Evolutionary conservation across 129 eudicot genomes (phyloP).

Genomic region (Lactuca saligna): DNA sequence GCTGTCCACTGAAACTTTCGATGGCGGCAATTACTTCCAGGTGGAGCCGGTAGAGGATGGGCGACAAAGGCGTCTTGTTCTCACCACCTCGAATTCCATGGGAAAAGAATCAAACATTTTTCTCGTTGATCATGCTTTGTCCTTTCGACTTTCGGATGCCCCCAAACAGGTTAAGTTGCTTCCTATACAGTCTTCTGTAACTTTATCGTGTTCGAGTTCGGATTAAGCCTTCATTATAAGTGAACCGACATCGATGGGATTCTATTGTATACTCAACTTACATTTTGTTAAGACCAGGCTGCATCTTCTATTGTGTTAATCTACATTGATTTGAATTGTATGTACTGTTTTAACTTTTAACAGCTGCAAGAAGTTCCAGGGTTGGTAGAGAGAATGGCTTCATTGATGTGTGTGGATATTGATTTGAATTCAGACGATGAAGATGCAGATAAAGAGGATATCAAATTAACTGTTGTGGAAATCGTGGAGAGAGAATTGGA

Average conservation of each 20-base stretch:
- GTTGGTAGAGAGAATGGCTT: constrained; percentile 90
- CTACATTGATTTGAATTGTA: background rate
- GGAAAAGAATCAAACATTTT: constrained; percentile 59
- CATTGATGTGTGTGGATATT: constrained; percentile 88
- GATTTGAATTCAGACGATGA: constrained; percentile 58
- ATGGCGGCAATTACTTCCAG: constrained; percentile 89
- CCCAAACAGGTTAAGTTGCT: constrained; percentile 65
- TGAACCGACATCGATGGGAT: background rate
- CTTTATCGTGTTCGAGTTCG: background rate
- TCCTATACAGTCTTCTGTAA: background rate
- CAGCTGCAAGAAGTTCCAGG: constrained; percentile 97
- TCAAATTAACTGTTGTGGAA: constrained; percentile 33
- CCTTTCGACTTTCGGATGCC: constrained; percentile 91
- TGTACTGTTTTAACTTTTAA: constrained; percentile 30
- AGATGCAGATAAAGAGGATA: constrained; percentile 37
- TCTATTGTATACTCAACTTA: background rate
- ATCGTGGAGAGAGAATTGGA: constrained; percentile 61
- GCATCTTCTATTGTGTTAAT: background rate
- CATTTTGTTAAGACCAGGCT: background rate
- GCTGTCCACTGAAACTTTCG: constrained; percentile 70
- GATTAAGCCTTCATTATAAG: background rate
- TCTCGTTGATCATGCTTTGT: constrained; percentile 91
- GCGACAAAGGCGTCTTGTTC: constrained; percentile 72
- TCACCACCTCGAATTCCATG: constrained; percentile 51
- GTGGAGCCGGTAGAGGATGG: constrained; percentile 89